phyloP scores from a whole-genome alignment of 495 filamentous ascomycete genomes.

The Letharia columbiana region DNA sequence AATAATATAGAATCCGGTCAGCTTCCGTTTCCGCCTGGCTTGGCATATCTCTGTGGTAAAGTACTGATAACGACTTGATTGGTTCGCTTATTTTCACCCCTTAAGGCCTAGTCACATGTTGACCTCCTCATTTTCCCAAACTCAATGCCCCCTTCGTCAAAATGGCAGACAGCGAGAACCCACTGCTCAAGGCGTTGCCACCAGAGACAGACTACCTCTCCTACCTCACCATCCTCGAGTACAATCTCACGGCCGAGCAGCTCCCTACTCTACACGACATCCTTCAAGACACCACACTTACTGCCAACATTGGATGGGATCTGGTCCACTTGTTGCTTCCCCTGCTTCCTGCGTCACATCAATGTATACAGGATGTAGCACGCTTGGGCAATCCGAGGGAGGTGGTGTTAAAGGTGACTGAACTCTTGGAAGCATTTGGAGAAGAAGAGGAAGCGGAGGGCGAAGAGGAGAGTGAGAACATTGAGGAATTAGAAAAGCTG shows the following conservation, averaged over 20 bases:
- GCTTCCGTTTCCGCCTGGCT: background rate
- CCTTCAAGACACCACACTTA: conserved; percentile 73
- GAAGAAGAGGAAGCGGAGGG: conserved; percentile 42
- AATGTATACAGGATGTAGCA: conserved; percentile 71
- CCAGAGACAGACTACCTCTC: conserved; percentile 76
- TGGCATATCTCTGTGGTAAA: too few species aligned
- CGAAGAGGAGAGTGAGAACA: conserved; percentile 22
- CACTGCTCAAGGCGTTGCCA: conserved; percentile 47
- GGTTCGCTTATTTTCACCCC: background rate
- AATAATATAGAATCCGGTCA: background rate
- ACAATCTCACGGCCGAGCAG: conserved; percentile 68
- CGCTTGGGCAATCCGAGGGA: conserved; percentile 85
- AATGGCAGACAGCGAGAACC: conserved; percentile 25
- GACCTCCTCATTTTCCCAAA: background rate
- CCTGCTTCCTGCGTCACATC: conserved; percentile 58
- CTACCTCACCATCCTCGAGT: conserved; percentile 80
- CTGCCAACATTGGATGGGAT: conserved; percentile 93
- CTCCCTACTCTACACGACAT: conserved; percentile 69
- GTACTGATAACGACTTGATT: conserved; percentile 12
- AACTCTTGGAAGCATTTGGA: conserved; percentile 55
- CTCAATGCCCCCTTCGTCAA: background rate
- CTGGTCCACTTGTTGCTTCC: conserved; percentile 77
- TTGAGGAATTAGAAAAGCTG: conserved; percentile 10
- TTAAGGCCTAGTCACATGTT: conserved; percentile 5
- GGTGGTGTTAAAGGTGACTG: conserved; percentile 81